phyloP scores from a whole-genome alignment of 148 eudicot species.

The Nepenthes gracilis region DNA sequence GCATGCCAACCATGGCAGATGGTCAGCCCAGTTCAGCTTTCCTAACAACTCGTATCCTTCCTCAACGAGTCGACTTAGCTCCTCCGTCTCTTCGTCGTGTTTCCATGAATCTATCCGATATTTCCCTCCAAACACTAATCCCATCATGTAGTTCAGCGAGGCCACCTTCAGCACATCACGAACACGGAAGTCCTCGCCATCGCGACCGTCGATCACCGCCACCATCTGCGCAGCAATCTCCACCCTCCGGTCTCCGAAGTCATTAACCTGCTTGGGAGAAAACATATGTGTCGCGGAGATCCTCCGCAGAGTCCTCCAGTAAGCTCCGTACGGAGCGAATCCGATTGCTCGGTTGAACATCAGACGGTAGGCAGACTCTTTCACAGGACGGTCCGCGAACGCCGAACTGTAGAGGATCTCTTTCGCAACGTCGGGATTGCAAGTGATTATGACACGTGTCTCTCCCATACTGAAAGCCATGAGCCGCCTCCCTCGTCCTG shows the following conservation, averaged over 20 bases:
- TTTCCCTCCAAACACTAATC: conserved; percentile 46
- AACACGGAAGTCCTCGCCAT: conserved; percentile 10
- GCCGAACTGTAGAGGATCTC: conserved; percentile 32
- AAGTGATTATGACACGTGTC: conserved; percentile 47
- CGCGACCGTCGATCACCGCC: conserved; percentile 6
- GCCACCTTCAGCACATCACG: conserved; percentile 39
- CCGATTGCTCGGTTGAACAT: conserved; percentile 76
- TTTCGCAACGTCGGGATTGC: conserved; percentile 48
- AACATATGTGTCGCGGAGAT: conserved; percentile 53
- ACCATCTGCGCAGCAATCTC: conserved; percentile 25
- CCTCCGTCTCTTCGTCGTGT: conserved; percentile 17
- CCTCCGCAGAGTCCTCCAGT: conserved; percentile 53
- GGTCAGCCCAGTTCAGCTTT: conserved; percentile 58
- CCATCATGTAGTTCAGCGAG: conserved; percentile 58
- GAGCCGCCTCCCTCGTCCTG: conserved; percentile 23
- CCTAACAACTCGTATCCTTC: conserved; percentile 65
- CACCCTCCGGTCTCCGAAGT: conserved; percentile 21
- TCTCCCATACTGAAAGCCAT: conserved; percentile 66
- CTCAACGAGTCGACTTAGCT: conserved; percentile 35
- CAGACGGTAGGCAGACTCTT: conserved; percentile 52
- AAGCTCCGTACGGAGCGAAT: conserved; percentile 58
- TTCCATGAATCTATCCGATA: conserved; percentile 8
- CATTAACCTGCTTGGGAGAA: conserved; percentile 28
- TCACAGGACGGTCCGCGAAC: conserved; percentile 56
- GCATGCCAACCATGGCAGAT: conserved; percentile 31